phyloP scores from a whole-genome alignment of 805 yeast species.

The Ogataea neopini region DNA sequence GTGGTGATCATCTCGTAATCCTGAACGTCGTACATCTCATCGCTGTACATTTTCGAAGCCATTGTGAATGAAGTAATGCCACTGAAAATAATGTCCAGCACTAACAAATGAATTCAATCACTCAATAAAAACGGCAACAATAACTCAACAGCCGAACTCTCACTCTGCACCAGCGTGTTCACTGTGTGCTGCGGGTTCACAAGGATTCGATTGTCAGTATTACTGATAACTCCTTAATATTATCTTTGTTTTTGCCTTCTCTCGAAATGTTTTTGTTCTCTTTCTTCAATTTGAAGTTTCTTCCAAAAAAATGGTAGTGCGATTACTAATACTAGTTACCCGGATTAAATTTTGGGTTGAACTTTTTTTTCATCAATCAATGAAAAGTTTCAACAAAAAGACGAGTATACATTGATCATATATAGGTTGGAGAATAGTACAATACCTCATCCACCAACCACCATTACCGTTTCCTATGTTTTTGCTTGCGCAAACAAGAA shows the following conservation, averaged over 20 bases:
- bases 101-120: slow-evolving; percentile 13
- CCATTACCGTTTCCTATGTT: background rate
- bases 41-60: slow-evolving; percentile 21
- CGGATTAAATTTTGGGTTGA: background rate
- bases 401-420: no score
- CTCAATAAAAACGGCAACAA: slow-evolving; percentile 1
- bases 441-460: no score
- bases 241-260: slow-evolving; percentile 3
- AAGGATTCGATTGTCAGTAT: slow-evolving; percentile 5
- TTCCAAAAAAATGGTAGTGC: slow-evolving; percentile 2
- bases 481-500: background rate
- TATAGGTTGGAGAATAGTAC: no score
- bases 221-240: background rate
- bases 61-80: slow-evolving; percentile 5
- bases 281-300: slow-evolving; percentile 4
- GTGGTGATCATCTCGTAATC: slow-evolving; percentile 83
- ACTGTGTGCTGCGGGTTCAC: background rate
- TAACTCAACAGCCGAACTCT: slow-evolving; percentile 2
- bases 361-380: background rate
- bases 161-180: slow-evolving; percentile 1
- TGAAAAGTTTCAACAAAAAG: background rate
- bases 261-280: slow-evolving; percentile 5
- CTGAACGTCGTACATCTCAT: slow-evolving; percentile 29
- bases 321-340: background rate
- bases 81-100: background rate